phyloP scores from a whole-genome alignment of 2,329 filamentous ascomycete species.

The Fusarium nygamai region DNA sequence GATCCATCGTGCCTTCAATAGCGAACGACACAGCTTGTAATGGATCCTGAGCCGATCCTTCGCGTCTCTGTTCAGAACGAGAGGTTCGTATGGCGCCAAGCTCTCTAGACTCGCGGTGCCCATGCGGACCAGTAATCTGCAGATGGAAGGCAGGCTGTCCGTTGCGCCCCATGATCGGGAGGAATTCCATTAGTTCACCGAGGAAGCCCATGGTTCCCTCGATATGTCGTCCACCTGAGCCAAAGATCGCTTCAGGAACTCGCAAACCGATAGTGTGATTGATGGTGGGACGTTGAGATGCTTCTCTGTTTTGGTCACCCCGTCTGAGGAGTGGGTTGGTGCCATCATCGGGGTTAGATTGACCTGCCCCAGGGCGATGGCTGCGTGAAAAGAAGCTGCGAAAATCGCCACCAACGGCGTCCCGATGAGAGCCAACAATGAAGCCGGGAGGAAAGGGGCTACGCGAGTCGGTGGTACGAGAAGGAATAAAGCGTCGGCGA shows the following conservation, averaged over 20 bases:
- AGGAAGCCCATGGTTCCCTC: constrained; percentile 65
- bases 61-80: constrained; percentile 60
- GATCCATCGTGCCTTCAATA: constrained; percentile 74
- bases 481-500: constrained; percentile 45
- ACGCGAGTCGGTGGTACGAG: constrained; percentile 55
- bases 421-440: constrained; percentile 64
- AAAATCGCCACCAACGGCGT: constrained; percentile 61
- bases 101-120: constrained; percentile 63
- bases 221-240: constrained; percentile 48
- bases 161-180: constrained; percentile 58
- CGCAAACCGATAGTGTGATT: constrained; percentile 65
- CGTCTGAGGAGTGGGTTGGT: constrained; percentile 87
- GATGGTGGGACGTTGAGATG: constrained; percentile 59
- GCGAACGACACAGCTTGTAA: constrained; percentile 81
- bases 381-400: constrained; percentile 61
- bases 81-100: constrained; percentile 53
- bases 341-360: constrained; percentile 78
- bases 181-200: constrained; percentile 65
- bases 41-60: constrained; percentile 65
- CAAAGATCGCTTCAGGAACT: constrained; percentile 58
- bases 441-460: constrained; percentile 68
- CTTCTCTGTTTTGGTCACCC: constrained; percentile 55
- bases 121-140: constrained; percentile 63
- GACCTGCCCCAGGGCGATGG: constrained; percentile 63
- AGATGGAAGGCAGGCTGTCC: constrained; percentile 67